Percentiles rank a stretch among this genome's conserved stretches.
Conservation (phyloP, 352 stramenopile genomes). For the Pythium volutum region DNA sequence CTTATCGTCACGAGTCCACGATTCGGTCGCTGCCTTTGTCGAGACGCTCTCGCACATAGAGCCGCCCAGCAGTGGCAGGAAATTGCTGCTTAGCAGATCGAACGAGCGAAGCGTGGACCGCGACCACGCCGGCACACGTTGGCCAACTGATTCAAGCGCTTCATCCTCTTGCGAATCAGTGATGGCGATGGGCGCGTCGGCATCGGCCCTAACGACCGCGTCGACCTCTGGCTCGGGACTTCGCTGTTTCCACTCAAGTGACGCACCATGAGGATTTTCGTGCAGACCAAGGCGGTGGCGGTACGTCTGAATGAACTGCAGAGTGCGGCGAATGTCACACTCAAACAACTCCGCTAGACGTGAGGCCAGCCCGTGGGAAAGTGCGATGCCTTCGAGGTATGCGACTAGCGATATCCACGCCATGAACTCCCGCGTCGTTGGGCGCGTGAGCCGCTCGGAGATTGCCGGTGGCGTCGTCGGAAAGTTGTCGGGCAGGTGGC, state of each 20-base stretch:
- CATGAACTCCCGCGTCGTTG: slow-evolving; percentile 56
- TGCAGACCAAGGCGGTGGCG: slow-evolving; percentile 17
- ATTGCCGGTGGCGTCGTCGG: slow-evolving; percentile 46
- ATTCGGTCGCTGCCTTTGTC: not conserved
- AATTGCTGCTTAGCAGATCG: slow-evolving; percentile 60
- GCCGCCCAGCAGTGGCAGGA: slow-evolving; percentile 38
- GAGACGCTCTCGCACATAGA: slow-evolving; percentile 1
- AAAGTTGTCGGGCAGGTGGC: slow-evolving; percentile 56
- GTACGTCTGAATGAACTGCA: slow-evolving; percentile 70
- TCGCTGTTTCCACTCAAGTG: slow-evolving; percentile 6
- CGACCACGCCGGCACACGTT: slow-evolving; percentile 49
- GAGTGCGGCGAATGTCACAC: slow-evolving; percentile 62
- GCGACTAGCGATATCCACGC: slow-evolving; percentile 65
- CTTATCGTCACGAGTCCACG: slow-evolving; percentile 28
- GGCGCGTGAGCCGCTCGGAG: slow-evolving; percentile 34
- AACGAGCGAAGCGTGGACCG: slow-evolving; percentile 41
- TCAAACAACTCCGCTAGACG: slow-evolving; percentile 51
- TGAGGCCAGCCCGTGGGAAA: slow-evolving; percentile 34
- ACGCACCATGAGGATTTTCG: not conserved
- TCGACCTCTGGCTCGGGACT: not conserved
- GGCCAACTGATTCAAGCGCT: not conserved
- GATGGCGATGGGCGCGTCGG: slow-evolving; percentile 1
- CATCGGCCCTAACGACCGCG: not conserved
- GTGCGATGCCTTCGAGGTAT: slow-evolving; percentile 45
- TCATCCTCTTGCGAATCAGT: slow-evolving; percentile 17